These are phyloP conservation scores for Rhodofomes roseus DNA, from an alignment of 1,284 basidiomycete genomes.

Conservation along the genomic window DNA sequence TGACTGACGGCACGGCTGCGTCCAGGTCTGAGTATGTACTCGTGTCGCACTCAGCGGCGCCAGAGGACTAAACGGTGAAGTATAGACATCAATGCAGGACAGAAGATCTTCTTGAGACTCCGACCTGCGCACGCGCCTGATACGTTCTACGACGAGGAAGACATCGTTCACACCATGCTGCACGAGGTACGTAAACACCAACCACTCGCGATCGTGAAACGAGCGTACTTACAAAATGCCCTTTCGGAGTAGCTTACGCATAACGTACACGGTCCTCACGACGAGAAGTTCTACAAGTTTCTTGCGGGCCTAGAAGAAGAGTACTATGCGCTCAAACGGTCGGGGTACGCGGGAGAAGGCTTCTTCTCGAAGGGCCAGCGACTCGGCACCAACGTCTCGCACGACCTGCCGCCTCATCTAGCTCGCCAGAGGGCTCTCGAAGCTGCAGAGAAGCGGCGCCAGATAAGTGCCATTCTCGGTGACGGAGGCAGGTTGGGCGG, in stretches of 20 bases:
- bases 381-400: constrained; percentile 58
- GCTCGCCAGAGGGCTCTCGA: constrained; percentile 66
- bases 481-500: constrained; percentile 57
- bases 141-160: constrained; percentile 74
- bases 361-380: constrained; percentile 72
- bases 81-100: constrained; percentile 71
- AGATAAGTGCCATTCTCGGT: constrained; percentile 44
- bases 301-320: constrained; percentile 78
- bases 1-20: not conserved
- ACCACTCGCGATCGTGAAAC: not conserved
- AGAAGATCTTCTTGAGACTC: constrained; percentile 78
- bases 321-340: constrained; percentile 68
- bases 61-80: constrained; percentile 6
- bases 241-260: constrained; percentile 65
- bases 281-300: constrained; percentile 79
- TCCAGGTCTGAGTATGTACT: constrained; percentile 36
- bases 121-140: constrained; percentile 66
- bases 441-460: constrained; percentile 71
- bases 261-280: constrained; percentile 84
- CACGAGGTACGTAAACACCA: constrained; percentile 62
- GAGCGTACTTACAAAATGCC: too few relatives aligned
- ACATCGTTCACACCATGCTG: constrained; percentile 76
- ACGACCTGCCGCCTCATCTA: constrained; percentile 60
- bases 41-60: not conserved
- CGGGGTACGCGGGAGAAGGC: constrained; percentile 81